phyloP scores from a whole-genome alignment of 2,329 filamentous ascomycete species.

The Penicillium griseofulvum region DNA sequence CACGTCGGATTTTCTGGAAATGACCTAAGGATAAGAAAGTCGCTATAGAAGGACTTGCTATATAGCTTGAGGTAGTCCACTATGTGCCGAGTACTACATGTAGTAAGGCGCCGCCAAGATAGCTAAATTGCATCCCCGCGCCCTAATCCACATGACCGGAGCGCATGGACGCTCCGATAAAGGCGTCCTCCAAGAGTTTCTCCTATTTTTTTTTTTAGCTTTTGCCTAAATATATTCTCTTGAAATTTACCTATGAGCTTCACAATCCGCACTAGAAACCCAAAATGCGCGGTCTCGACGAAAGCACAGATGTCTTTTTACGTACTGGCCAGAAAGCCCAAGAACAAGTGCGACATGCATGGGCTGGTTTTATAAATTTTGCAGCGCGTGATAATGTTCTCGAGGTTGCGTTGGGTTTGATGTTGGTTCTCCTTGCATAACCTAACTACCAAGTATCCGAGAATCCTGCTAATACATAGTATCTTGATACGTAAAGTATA shows the following conservation, averaged over 20 bases:
- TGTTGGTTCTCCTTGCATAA: slow-evolving; percentile 46
- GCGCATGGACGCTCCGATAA: not conserved
- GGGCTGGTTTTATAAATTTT: slow-evolving; percentile 68
- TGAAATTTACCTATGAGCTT: no score
- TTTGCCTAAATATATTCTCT: not conserved
- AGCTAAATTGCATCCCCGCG: not conserved
- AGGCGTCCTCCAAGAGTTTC: not conserved
- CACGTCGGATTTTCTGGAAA: not conserved
- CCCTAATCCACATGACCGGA: not conserved
- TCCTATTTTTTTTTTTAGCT: not conserved
- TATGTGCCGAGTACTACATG: not conserved
- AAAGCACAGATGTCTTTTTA: slow-evolving; percentile 33
- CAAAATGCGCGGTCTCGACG: slow-evolving; percentile 32
- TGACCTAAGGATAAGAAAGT: not conserved
- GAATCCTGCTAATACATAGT: not conserved
- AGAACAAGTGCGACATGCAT: slow-evolving; percentile 51
- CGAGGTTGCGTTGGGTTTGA: slow-evolving; percentile 72
- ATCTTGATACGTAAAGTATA: slow-evolving; percentile 45
- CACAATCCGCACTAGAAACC: not conserved
- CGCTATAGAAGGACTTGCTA: not conserved
- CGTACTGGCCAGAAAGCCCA: slow-evolving; percentile 40
- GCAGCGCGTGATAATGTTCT: slow-evolving; percentile 72
- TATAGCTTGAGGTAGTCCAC: not conserved
- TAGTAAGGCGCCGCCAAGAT: not conserved
- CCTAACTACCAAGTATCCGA: not conserved